These are phyloP conservation scores for Ceratobasidium sp. DNA, from an alignment of 1,284 basidiomycete species.

Conservation along the genomic window DNA sequence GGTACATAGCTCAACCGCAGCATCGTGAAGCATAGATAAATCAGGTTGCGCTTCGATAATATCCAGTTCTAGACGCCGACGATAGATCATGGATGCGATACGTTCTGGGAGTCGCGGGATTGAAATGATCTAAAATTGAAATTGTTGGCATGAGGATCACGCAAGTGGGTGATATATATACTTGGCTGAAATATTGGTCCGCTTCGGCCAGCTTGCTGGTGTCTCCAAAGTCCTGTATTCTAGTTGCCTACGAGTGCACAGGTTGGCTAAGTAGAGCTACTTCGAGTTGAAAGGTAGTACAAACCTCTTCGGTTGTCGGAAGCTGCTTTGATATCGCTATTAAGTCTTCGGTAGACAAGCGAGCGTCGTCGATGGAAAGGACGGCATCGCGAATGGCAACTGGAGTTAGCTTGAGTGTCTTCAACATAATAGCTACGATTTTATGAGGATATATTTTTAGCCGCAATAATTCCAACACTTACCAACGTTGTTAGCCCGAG, in stretches of 20 bases:
- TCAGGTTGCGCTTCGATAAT: constrained; percentile 89
- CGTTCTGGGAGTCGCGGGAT: constrained; percentile 82
- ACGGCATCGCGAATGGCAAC: constrained; percentile 76
- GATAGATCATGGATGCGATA: constrained; percentile 85
- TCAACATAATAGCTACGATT: constrained; percentile 80
- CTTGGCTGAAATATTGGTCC: constrained; percentile 87
- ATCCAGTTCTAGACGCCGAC: constrained; percentile 83
- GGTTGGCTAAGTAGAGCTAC: not conserved
- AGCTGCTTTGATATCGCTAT: constrained; percentile 78
- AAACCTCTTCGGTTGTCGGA: constrained; percentile 83
- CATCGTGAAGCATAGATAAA: constrained; percentile 79
- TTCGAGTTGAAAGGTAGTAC: constrained; percentile 44
- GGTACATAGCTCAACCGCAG: constrained; percentile 78
- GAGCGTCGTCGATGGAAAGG: constrained; percentile 76
- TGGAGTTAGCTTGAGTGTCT: constrained; percentile 75
- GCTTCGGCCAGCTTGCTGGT: constrained; percentile 80
- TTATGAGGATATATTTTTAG: constrained; percentile 46
- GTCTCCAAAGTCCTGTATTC: constrained; percentile 77
- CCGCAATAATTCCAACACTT: constrained; percentile 51
- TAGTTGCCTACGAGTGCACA: constrained; percentile 63
- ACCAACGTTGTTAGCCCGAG: constrained; percentile 88
- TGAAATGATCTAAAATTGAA: constrained; percentile 72
- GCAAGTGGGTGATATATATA: constrained; percentile 55
- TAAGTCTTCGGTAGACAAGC: constrained; percentile 77
- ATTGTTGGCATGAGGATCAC: not conserved